Conservation (phyloP, 2,329 filamentous ascomycete species). For the Ophiosphaerella korrae region DNA sequence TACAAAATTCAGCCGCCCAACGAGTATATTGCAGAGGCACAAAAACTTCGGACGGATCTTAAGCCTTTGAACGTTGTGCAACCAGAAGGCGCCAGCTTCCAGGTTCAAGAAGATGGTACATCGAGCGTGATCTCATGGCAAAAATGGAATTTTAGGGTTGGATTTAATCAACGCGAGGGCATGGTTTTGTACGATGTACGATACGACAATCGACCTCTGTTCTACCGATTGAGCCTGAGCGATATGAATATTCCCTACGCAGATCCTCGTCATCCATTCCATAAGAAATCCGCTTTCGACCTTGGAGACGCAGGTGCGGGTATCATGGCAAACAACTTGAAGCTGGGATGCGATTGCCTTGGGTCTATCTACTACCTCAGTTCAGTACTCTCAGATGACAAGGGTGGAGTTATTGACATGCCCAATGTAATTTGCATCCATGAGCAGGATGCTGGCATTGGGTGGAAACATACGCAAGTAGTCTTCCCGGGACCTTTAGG, state of each 20-base stretch:
- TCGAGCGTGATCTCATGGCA: slow-evolving; percentile 67
- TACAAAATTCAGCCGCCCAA: slow-evolving; percentile 65
- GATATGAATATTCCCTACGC: slow-evolving; percentile 70
- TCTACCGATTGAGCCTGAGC: slow-evolving; percentile 69
- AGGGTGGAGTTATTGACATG: slow-evolving; percentile 63
- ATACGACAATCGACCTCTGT: slow-evolving; percentile 67
- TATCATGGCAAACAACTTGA: slow-evolving; percentile 70
- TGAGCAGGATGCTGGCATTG: slow-evolving; percentile 71
- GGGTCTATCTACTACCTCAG: slow-evolving; percentile 72
- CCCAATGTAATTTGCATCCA: slow-evolving; percentile 73
- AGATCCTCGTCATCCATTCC: slow-evolving; percentile 70
- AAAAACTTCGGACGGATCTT: slow-evolving; percentile 64
- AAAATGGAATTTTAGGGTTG: slow-evolving; percentile 72
- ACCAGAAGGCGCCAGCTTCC: slow-evolving; percentile 68
- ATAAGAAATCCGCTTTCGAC: slow-evolving; percentile 59
- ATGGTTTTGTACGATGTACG: slow-evolving; percentile 70
- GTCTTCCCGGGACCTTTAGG: not conserved
- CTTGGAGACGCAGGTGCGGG: slow-evolving; percentile 70
- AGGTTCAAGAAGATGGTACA: slow-evolving; percentile 57
- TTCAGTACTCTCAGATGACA: slow-evolving; percentile 62
- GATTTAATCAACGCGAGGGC: slow-evolving; percentile 72
- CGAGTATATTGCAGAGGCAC: slow-evolving; percentile 70
- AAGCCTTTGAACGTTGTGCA: slow-evolving; percentile 69
- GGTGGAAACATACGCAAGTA: slow-evolving; percentile 68
- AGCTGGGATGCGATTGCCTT: slow-evolving; percentile 72